These are phyloP conservation scores for Boletus edulis DNA, from an alignment of 768 basidiomycete genomes.

Conservation along the genomic window DNA sequence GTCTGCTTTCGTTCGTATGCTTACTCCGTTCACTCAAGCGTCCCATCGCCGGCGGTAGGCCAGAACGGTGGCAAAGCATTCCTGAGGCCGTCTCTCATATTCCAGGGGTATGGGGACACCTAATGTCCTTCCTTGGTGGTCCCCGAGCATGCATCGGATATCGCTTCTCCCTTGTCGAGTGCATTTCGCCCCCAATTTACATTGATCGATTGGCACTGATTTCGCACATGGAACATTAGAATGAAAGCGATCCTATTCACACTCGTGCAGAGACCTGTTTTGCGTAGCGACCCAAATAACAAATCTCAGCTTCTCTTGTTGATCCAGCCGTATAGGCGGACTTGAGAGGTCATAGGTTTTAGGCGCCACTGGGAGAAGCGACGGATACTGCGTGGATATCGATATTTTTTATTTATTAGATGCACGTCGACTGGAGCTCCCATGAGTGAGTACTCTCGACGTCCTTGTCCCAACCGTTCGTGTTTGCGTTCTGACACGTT, in stretches of 20 bases:
- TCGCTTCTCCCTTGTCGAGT: conserved; percentile 62
- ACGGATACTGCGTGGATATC: no score
- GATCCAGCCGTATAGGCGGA: not conserved
- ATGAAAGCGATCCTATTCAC: conserved; percentile 7
- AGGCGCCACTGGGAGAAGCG: no score
- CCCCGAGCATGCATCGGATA: conserved; percentile 68
- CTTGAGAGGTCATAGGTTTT: not conserved
- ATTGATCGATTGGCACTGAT: not conserved
- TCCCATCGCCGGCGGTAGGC: conserved; percentile 35
- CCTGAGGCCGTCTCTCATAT: conserved; percentile 44
- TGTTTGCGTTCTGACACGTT: no score
- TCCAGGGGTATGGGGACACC: conserved; percentile 61
- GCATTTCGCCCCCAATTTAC: conserved; percentile 17
- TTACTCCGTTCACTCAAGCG: not conserved
- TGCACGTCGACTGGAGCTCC: no score
- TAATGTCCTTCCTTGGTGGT: conserved; percentile 63
- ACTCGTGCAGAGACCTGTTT: conserved; percentile 2
- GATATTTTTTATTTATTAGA: no score
- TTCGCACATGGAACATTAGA: not conserved
- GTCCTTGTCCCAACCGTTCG: no score
- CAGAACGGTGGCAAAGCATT: conserved; percentile 58
- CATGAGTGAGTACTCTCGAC: no score
- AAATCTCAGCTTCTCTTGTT: conserved; percentile 8
- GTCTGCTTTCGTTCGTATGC: conserved; percentile 3
- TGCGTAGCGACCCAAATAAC: conserved; percentile 2